Conservation (phyloP, 257 asterid genomes). For the Phtheirospermum japonicum region DNA sequence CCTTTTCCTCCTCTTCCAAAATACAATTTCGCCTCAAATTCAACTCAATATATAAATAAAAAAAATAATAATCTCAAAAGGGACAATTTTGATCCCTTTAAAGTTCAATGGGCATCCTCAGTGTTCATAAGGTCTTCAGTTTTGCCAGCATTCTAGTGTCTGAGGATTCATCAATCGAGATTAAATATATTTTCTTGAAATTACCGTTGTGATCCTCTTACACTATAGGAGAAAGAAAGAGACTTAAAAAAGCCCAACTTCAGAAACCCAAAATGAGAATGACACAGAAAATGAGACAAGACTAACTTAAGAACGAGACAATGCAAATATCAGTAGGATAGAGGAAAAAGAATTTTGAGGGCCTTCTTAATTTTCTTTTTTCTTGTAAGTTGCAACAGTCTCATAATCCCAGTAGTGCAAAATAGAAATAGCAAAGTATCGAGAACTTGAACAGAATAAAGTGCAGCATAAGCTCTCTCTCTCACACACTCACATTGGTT, state of each 20-base stretch:
- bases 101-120: conserved; percentile 34
- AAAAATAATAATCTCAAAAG: background rate
- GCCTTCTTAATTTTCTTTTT: conserved; percentile 20
- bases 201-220: too few species aligned
- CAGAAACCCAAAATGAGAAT: conserved; percentile 25
- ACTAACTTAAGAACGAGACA: conserved; percentile 33
- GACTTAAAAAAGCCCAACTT: conserved; percentile 10
- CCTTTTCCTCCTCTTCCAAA: conserved; percentile 28
- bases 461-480: conserved; percentile 35
- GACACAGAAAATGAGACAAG: conserved; percentile 29
- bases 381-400: conserved; percentile 12
- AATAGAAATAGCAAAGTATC: conserved; percentile 47
- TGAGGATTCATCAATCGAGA: conserved; percentile 23
- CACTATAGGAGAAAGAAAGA: too few species aligned
- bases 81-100: background rate
- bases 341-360: conserved; percentile 9
- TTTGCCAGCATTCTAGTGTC: conserved; percentile 7
- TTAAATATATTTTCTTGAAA: conserved; percentile 20
- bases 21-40: conserved; percentile 23
- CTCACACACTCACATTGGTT: conserved; percentile 27
- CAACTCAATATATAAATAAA: conserved; percentile 1
- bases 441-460: conserved; percentile 68
- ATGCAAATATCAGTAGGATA: conserved; percentile 27
- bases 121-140: background rate
- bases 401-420: conserved; percentile 34